A percentile compares a stretch with the other conserved stretches of the same genome.
phyloP scores from a whole-genome alignment of 164 flowering plant genomes.

The Nelumbo lutea region DNA sequence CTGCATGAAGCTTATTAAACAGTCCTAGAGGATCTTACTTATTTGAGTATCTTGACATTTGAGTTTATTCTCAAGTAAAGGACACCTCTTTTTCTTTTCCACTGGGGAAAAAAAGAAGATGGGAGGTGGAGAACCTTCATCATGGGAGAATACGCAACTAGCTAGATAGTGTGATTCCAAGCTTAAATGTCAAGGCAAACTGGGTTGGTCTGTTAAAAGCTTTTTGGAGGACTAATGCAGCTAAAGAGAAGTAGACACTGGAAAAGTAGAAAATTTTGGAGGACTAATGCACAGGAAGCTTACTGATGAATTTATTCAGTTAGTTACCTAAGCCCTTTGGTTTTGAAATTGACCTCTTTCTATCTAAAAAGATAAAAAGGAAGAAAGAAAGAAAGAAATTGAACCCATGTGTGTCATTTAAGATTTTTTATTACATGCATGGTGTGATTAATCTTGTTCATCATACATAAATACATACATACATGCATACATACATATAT shows the following conservation, averaged over 20 bases:
- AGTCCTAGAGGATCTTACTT: constrained; percentile 21
- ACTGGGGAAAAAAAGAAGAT: constrained; percentile 34
- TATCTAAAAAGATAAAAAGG: too few relatives aligned
- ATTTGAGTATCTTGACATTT: constrained; percentile 19
- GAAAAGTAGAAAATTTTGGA: constrained; percentile 1
- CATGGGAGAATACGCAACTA: constrained; percentile 19
- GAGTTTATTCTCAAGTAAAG: constrained; percentile 40
- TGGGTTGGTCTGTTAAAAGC: constrained; percentile 19
- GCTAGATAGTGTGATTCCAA: constrained; percentile 32
- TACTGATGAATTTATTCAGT: not conserved
- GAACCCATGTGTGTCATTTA: too few relatives aligned
- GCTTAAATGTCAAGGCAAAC: constrained; percentile 38
- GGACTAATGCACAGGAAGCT: not conserved
- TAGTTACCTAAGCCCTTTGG: too few relatives aligned
- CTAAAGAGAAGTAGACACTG: constrained; percentile 1
- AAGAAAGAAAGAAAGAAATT: too few relatives aligned
- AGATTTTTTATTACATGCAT: too few relatives aligned
- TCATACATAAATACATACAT: too few relatives aligned
- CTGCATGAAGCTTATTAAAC: not conserved
- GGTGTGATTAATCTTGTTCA: too few relatives aligned
- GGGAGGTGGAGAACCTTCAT: constrained; percentile 25
- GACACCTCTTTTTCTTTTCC: constrained; percentile 54
- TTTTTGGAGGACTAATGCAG: constrained; percentile 2
- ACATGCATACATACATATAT: too few relatives aligned
- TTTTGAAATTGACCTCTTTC: too few relatives aligned